Conservation (phyloP, 345 rosid species). For the Erysimum cheiranthoides region DNA sequence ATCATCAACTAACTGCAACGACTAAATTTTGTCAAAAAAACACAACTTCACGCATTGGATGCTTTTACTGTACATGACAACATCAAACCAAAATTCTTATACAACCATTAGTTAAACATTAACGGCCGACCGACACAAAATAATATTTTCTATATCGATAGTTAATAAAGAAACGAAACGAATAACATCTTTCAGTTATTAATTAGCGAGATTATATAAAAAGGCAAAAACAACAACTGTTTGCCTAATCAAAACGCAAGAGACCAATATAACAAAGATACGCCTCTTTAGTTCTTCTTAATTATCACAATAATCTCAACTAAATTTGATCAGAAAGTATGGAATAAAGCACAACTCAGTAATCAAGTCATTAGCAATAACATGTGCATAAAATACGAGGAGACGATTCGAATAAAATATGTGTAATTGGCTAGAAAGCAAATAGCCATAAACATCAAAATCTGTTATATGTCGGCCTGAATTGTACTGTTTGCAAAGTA, state of each 20-base stretch:
- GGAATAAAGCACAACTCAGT: conserved; percentile 28
- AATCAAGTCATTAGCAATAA: conserved; percentile 26
- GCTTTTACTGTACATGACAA: background rate
- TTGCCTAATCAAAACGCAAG: conserved; percentile 46
- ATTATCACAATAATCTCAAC: conserved; percentile 17
- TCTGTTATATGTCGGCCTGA: background rate
- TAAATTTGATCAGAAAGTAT: conserved; percentile 38
- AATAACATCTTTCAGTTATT: conserved; percentile 15
- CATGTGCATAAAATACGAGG: conserved; percentile 8
- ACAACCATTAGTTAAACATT: conserved; percentile 5
- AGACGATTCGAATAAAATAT: background rate
- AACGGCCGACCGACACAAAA: conserved; percentile 17
- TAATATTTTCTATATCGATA: background rate
- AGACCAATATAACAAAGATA: conserved; percentile 32
- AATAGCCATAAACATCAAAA: background rate
- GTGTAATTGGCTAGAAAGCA: background rate
- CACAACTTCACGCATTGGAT: conserved; percentile 14
- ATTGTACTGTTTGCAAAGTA: background rate
- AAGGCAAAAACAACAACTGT: conserved; percentile 16
- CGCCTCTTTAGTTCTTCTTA: conserved; percentile 11
- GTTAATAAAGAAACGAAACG: background rate
- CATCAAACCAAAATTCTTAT: background rate
- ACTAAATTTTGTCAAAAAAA: background rate
- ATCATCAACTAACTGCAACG: background rate
- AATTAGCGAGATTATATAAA: conserved; percentile 17